Conservation (phyloP, 2,329 filamentous ascomycete genomes). For the Talaromyces funiculosus region DNA sequence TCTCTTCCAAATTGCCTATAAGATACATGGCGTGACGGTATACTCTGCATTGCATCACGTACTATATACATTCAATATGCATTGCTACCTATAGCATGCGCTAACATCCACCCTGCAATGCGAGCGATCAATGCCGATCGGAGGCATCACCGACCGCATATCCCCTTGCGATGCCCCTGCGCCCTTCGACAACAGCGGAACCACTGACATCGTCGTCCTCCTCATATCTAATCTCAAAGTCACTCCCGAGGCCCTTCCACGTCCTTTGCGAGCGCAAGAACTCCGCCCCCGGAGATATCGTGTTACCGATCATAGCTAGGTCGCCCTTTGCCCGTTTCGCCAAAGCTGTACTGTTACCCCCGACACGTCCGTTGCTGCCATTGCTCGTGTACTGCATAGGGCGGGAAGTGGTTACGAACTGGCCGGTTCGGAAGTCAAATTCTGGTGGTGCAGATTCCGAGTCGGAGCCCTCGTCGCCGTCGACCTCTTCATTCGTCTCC, state of each 20-base stretch:
- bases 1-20: neutral
- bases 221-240: conserved; percentile 62
- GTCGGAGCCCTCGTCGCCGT: conserved; percentile 57
- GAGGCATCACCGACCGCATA: conserved; percentile 67
- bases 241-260: conserved; percentile 87
- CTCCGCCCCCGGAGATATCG: conserved; percentile 86
- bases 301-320: conserved; percentile 73
- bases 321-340: conserved; percentile 63
- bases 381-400: conserved; percentile 38
- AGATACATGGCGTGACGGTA: neutral
- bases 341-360: conserved; percentile 45
- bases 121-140: conserved; percentile 26
- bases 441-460: conserved; percentile 68
- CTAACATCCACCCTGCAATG: neutral
- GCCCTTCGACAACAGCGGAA: conserved; percentile 73
- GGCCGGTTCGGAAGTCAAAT: conserved; percentile 85
- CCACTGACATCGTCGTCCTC: conserved; percentile 50
- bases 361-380: conserved; percentile 22
- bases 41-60: neutral
- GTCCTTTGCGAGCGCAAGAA: conserved; percentile 75
- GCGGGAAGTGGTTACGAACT: conserved; percentile 68
- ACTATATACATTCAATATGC: neutral
- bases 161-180: conserved; percentile 80
- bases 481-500: conserved; percentile 15
- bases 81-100: neutral